Conservation (phyloP, 352 stramenopile genomes). For the Heterotrichella gracilis region DNA sequence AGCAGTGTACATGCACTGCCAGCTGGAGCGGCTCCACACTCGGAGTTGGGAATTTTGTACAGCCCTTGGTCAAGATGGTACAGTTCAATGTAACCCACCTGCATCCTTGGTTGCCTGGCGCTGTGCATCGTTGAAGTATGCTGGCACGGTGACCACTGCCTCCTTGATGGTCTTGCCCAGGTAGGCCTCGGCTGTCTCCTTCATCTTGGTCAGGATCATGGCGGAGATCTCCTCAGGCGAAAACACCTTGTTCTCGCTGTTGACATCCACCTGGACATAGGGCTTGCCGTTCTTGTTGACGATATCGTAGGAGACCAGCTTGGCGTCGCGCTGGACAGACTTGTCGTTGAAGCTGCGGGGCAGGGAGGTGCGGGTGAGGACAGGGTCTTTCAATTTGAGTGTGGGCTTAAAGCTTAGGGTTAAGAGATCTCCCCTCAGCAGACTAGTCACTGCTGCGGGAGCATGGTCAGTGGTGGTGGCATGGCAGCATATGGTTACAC, state of each 20-base stretch:
- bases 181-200: slow-evolving; percentile 82
- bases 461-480: too few species aligned
- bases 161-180: slow-evolving; percentile 51
- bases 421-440: too few species aligned
- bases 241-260: slow-evolving; percentile 58
- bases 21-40: too few species aligned
- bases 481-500: too few species aligned
- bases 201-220: slow-evolving; percentile 98
- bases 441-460: too few species aligned
- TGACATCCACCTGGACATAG: slow-evolving; percentile 54
- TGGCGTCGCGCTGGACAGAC: slow-evolving; percentile 28
- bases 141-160: slow-evolving; percentile 37
- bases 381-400: too few species aligned
- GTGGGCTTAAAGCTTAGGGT: too few species aligned
- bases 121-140: slow-evolving; percentile 99
- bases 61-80: too few species aligned
- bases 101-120: slow-evolving; percentile 96
- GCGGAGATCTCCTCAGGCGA: slow-evolving; percentile 88
- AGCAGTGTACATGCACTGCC: too few species aligned
- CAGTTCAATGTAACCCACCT: too few species aligned
- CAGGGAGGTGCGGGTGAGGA: too few species aligned
- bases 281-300: slow-evolving; percentile 52
- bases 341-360: slow-evolving; percentile 58
- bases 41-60: too few species aligned
- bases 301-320: slow-evolving; percentile 84